These are phyloP conservation scores for Candida maesae DNA, from an alignment of 805 yeast species.

Conservation along the genomic window DNA sequence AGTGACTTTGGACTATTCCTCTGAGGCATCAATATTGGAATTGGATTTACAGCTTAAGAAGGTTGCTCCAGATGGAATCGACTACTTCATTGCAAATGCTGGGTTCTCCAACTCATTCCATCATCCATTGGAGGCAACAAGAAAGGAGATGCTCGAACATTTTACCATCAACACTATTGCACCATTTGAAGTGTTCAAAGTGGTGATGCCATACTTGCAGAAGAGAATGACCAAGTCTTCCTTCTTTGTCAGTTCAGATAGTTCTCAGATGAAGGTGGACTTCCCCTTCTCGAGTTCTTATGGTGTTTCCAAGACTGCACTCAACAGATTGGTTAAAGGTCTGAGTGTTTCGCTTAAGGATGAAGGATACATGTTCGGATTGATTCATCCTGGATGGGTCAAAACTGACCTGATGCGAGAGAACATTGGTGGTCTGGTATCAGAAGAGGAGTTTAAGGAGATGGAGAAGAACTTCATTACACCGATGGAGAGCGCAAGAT, in stretches of 20 bases:
- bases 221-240: neutral
- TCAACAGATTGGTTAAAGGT: neutral
- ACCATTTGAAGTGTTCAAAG: neutral
- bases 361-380: neutral
- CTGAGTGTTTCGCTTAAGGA: neutral
- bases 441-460: neutral
- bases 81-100: neutral
- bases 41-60: neutral
- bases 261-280: neutral
- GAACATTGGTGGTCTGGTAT: neutral
- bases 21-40: neutral
- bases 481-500: neutral
- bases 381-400: neutral
- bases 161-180: neutral
- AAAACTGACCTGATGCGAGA: neutral
- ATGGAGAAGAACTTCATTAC: neutral
- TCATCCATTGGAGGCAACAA: neutral
- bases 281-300: neutral
- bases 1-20: neutral
- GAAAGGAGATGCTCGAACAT: neutral
- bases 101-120: neutral
- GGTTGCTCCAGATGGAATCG: neutral
- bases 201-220: neutral
- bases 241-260: neutral
- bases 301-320: neutral